Evolutionary conservation across 306 rosid genomes (phyloP).

Genomic region (Cicer arietinum): DNA sequence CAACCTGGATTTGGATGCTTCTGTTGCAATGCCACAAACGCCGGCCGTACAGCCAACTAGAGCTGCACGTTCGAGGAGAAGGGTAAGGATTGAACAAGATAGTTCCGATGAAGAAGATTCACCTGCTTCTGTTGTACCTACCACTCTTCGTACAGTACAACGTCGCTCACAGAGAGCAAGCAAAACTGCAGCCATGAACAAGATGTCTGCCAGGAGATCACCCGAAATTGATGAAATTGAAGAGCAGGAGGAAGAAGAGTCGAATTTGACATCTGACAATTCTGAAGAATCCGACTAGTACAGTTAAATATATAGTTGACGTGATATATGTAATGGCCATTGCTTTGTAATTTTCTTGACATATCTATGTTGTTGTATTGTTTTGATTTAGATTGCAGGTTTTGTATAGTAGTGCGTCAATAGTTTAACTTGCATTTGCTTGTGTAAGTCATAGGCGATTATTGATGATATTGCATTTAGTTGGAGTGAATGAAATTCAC

Average conservation of each 20-base stretch:
- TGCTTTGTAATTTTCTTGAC: constrained; percentile 32
- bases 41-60: constrained; percentile 62
- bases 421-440: constrained; percentile 32
- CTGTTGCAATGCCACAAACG: constrained; percentile 60
- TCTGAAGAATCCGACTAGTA: constrained; percentile 58
- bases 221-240: constrained; percentile 52
- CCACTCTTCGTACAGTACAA: constrained; percentile 42
- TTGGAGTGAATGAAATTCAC: constrained; percentile 33
- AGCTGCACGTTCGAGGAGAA: constrained; percentile 64
- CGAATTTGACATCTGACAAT: constrained; percentile 63
- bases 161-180: constrained; percentile 88
- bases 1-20: constrained; percentile 56
- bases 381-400: constrained; percentile 45
- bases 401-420: constrained; percentile 43
- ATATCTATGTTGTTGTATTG: constrained; percentile 39
- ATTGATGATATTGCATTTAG: constrained; percentile 25
- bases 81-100: constrained; percentile 63
- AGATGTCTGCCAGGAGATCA: constrained; percentile 59
- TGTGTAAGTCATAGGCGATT: constrained; percentile 12
- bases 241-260: constrained; percentile 57
- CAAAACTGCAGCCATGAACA: constrained; percentile 79
- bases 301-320: constrained; percentile 9
- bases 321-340: constrained; percentile 8
- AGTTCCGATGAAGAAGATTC: constrained; percentile 75
- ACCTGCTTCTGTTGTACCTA: constrained; percentile 63